Base-by-base conservation (phyloP, 805 yeast genomes). In the Torulaspora delbrueckii region DNA sequence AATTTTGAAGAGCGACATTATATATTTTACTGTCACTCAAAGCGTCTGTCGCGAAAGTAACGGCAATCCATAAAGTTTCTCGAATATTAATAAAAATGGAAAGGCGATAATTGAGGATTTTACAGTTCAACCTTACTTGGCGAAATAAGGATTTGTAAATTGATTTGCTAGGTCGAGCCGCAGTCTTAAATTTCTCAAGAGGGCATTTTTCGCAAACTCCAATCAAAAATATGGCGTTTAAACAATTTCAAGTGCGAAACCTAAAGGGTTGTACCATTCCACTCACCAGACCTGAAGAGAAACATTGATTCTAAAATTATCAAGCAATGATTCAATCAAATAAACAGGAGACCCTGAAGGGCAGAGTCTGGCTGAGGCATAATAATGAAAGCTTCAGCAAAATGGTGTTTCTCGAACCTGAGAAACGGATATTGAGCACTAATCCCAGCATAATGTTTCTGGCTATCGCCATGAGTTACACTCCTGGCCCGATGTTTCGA, bases 1-100 rank as follows among this genome's bases (percentile, higher is more conserved):
- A 39, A 30, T 19, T 22, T 13, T 6, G 19, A 23, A 7, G 9
- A 35, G 26, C 13, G 35, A 19, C 42, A 22, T 30, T 39, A 16
- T 27, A 39, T 39, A 39, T 18, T 30, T 28, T 38, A 12, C 42
- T 28, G 35, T 28, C 42, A 24, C 35, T 18, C 19, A 4, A 34
- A 26, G 24, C 26, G 31, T 26, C n/a, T 27, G 33, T 26, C 40
- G 32, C 33, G 33, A 13, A 19, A 13, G 16, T 32, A 35, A 39
- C 42, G 22, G 28, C 24, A 28, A 28, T 37, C 14, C 35, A 19
- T 22, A 19, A 30, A 39, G 42, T 39, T 39, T 39, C 42, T 39
- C 42, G 25, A 39, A 12, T 28, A 39, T 13, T 32, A 22, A 16
- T 4, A 30, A 22, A 22, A 12, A 10, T 28, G 19, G 10, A 22